Percentiles rank a stretch among this genome's conserved stretches.
Conservation (phyloP, 805 yeast genomes). For the Candida qinlingensis region DNA sequence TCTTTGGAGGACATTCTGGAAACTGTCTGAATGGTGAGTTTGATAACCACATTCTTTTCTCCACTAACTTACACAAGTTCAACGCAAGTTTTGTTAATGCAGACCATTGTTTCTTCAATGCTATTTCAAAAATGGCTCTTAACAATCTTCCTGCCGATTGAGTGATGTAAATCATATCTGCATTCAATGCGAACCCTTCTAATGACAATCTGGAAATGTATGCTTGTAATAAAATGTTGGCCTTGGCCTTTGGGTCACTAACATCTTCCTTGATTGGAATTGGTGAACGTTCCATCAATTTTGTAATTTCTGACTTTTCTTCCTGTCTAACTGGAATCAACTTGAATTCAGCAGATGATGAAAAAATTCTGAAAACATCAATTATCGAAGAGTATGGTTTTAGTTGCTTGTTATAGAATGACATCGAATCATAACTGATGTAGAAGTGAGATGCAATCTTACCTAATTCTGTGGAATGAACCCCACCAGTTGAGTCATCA, state of each 20-base stretch:
- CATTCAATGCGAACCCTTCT: slow-evolving; percentile 85
- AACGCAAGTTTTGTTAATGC: slow-evolving; percentile 49
- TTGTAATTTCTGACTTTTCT: slow-evolving; percentile 69
- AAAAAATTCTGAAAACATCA: slow-evolving; percentile 72
- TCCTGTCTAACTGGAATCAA: slow-evolving; percentile 81
- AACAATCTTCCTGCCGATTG: slow-evolving; percentile 90
- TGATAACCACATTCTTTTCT: slow-evolving; percentile 75
- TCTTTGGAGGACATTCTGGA: slow-evolving; percentile 59
- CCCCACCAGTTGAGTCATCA: slow-evolving; percentile 41
- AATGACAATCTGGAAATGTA: slow-evolving; percentile 73
- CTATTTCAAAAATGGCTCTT: slow-evolving; percentile 80
- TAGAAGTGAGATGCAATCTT: slow-evolving; percentile 83
- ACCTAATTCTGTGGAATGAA: slow-evolving; percentile 67
- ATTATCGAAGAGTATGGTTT: slow-evolving; percentile 61
- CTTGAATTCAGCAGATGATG: slow-evolving; percentile 81
- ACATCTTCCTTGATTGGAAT: slow-evolving; percentile 75
- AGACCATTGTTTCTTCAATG: slow-evolving; percentile 69
- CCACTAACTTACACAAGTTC: slow-evolving; percentile 74
- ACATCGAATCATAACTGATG: slow-evolving; percentile 69
- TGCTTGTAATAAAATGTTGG: slow-evolving; percentile 75
- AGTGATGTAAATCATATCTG: slow-evolving; percentile 89
- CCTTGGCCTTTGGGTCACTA: slow-evolving; percentile 70
- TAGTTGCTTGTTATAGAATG: slow-evolving; percentile 54
- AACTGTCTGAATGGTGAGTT: slow-evolving; percentile 86
- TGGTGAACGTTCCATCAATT: slow-evolving; percentile 70